phyloP scores from a whole-genome alignment of 1,139 yeast species.

The Yamadazyma sp. region DNA sequence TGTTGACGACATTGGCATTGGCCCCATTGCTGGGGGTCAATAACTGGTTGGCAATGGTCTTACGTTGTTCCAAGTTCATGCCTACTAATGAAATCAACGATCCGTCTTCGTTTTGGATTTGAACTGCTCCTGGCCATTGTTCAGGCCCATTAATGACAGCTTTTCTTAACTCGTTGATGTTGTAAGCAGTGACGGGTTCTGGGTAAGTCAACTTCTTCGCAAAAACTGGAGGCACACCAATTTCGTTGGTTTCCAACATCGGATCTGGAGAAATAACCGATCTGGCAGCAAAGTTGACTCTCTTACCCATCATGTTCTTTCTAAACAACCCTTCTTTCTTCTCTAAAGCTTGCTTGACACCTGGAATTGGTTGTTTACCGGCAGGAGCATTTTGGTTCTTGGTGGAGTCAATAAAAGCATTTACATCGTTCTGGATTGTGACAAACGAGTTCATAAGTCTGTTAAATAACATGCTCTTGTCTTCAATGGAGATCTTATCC shows the following conservation, averaged over 20 bases:
- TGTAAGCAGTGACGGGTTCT: conserved; percentile 96
- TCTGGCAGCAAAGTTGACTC: conserved; percentile 98
- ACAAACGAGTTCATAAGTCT: conserved; percentile 95
- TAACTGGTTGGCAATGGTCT: conserved; percentile 93
- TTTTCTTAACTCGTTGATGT: conserved; percentile 85
- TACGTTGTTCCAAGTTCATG: conserved; percentile 91
- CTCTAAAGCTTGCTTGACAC: conserved; percentile 95
- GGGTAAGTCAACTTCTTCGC: conserved; percentile 95
- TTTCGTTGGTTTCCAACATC: conserved; percentile 93
- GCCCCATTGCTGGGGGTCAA: conserved; percentile 72
- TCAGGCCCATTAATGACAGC: conserved; percentile 98
- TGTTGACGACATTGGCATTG: conserved; percentile 59
- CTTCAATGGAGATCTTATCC: conserved; percentile 59
- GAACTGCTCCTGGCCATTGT: conserved; percentile 98
- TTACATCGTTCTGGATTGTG: conserved; percentile 91
- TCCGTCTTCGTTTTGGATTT: conserved; percentile 97
- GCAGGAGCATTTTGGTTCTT: conserved; percentile 75
- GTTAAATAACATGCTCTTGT: conserved; percentile 76
- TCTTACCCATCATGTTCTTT: conserved; percentile 99
- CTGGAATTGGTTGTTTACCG: conserved; percentile 81
- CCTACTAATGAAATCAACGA: conserved; percentile 76
- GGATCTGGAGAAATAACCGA: conserved; percentile 99
- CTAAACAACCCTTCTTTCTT: conserved; percentile 98
- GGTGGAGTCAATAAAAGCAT: conserved; percentile 88
- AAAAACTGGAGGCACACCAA: conserved; percentile 98